Evolutionary conservation across 257 asterid species (phyloP).

Genomic region (Agastache rugosa): DNA sequence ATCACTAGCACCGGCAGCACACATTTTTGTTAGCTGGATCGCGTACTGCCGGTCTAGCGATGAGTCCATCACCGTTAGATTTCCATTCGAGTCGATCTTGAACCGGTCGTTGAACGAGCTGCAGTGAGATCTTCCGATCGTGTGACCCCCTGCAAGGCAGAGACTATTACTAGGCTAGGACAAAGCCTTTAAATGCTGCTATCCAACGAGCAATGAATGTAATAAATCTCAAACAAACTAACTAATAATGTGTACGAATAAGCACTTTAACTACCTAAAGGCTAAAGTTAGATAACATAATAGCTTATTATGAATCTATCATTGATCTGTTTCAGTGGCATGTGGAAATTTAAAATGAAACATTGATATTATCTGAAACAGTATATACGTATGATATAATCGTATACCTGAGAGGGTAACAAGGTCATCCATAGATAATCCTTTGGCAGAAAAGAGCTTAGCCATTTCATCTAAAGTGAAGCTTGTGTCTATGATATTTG

Average conservation of each 20-base stretch:
- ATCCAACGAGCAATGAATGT: background rate
- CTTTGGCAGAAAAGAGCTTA: slow-evolving; percentile 58
- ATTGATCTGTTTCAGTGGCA: background rate
- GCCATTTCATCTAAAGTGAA: slow-evolving; percentile 73
- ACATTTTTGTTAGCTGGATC: slow-evolving; percentile 49
- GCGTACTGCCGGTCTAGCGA: slow-evolving; percentile 67
- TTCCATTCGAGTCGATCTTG: slow-evolving; percentile 60
- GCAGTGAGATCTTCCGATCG: slow-evolving; percentile 84
- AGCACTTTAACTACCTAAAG: background rate
- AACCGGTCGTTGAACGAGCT: slow-evolving; percentile 69
- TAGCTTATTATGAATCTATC: background rate
- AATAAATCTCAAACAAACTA: background rate
- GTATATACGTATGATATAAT: background rate
- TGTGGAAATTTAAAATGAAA: background rate
- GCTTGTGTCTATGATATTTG: slow-evolving; percentile 77
- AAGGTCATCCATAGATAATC: slow-evolving; percentile 71
- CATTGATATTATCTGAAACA: background rate
- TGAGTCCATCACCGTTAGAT: slow-evolving; percentile 54
- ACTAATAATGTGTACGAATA: background rate
- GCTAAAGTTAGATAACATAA: background rate
- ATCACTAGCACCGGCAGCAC: slow-evolving; percentile 46
- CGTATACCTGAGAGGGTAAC: slow-evolving; percentile 73
- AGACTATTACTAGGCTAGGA: no score
- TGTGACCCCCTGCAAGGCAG: slow-evolving; percentile 69
- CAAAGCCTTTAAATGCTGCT: background rate